Evolutionary conservation across 176 grass and related monocot species (phyloP).

Genomic region (Oryza longistaminata): DNA sequence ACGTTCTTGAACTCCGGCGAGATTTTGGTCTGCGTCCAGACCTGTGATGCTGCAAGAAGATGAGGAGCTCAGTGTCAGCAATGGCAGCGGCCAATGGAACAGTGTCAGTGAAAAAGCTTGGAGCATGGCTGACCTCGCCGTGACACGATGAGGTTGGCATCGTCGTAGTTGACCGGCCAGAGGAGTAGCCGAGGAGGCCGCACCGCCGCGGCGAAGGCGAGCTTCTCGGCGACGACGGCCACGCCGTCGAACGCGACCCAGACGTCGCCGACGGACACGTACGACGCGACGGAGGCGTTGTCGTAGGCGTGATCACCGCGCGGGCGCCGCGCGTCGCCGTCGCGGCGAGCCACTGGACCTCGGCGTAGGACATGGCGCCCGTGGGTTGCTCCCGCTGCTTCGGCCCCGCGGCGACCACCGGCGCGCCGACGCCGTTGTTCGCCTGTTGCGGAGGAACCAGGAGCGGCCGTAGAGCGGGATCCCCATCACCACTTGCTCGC

Average conservation of each 20-base stretch:
- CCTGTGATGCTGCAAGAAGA: constrained; percentile 52
- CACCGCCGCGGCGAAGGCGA: constrained; percentile 49
- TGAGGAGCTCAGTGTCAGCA: neutral
- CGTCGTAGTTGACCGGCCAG: constrained; percentile 82
- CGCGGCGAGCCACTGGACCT: constrained; percentile 60
- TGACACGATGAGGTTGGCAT: constrained; percentile 62
- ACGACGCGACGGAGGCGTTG: constrained; percentile 57
- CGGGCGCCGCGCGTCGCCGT: neutral
- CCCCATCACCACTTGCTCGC: constrained; percentile 76
- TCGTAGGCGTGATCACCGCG: constrained; percentile 47
- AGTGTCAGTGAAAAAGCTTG: neutral
- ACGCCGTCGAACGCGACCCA: constrained; percentile 82
- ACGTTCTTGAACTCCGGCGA: constrained; percentile 37
- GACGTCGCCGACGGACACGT: constrained; percentile 60
- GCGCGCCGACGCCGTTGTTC: constrained; percentile 57
- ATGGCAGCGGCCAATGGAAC: neutral
- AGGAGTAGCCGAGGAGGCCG: constrained; percentile 70
- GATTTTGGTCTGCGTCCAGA: constrained; percentile 48
- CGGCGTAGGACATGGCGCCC: constrained; percentile 72
- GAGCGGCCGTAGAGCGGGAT: constrained; percentile 71
- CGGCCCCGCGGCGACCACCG: constrained; percentile 59
- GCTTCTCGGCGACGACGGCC: constrained; percentile 69
- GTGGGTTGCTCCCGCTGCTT: constrained; percentile 71
- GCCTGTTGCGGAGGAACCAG: constrained; percentile 76
- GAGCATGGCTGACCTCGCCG: constrained; percentile 48